These are phyloP conservation scores for Talaromyces borbonicus DNA, from an alignment of 495 filamentous ascomycete genomes.

Conservation along the genomic window DNA sequence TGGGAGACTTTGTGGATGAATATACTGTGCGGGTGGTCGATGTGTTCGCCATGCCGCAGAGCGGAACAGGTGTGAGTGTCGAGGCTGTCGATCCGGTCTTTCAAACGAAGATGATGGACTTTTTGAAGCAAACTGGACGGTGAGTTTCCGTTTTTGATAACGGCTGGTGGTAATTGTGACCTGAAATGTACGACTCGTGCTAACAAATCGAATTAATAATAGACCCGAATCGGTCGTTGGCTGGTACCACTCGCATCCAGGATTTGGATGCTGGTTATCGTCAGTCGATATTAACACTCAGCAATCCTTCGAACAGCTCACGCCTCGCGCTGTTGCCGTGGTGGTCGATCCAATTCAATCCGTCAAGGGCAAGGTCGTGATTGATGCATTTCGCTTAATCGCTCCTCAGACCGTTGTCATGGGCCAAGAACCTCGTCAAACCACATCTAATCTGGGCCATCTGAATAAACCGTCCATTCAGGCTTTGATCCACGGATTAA, in stretches of 20 bases:
- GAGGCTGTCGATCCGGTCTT: slow-evolving; percentile 98
- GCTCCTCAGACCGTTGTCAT: slow-evolving; percentile 98
- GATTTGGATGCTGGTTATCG: slow-evolving; percentile 98
- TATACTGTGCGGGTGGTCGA: slow-evolving; percentile 97
- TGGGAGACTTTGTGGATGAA: slow-evolving; percentile 97
- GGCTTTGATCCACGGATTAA: slow-evolving; percentile 96
- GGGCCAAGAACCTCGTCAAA: slow-evolving; percentile 96
- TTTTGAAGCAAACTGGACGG: slow-evolving; percentile 94
- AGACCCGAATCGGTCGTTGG: slow-evolving; percentile 95
- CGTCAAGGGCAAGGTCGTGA: slow-evolving; percentile 98
- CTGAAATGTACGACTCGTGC: background rate
- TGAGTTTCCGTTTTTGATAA: slow-evolving; percentile 29
- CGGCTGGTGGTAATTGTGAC: background rate
- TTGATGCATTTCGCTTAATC: slow-evolving; percentile 97
- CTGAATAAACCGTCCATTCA: slow-evolving; percentile 98
- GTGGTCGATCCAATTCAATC: slow-evolving; percentile 98
- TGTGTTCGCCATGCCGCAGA: slow-evolving; percentile 99
- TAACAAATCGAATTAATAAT: background rate
- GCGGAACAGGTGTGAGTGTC: slow-evolving; percentile 94
- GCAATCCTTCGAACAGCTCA: slow-evolving; percentile 97
- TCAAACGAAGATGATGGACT: slow-evolving; percentile 99
- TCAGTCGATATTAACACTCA: slow-evolving; percentile 99
- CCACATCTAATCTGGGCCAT: slow-evolving; percentile 93
- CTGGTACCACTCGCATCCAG: slow-evolving; percentile 99
- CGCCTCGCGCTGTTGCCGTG: slow-evolving; percentile 89